phyloP scores from a whole-genome alignment of 164 flowering plant species.

The Stephania yunnanensis region DNA sequence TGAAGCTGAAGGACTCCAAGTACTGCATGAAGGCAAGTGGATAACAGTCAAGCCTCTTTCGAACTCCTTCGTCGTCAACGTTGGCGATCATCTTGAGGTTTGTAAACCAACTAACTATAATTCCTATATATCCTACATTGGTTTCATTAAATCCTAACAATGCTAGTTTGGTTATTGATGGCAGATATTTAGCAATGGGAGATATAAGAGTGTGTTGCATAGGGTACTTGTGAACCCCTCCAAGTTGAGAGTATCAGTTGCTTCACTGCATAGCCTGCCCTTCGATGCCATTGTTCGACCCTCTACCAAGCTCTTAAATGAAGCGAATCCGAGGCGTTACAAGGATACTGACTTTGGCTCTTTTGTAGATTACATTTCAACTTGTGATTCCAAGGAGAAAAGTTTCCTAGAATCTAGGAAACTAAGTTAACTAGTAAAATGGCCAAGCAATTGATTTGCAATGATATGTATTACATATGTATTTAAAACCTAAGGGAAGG shows the following conservation, averaged over 20 bases:
- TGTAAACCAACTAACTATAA: not conserved
- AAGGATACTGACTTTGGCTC: constrained; percentile 59
- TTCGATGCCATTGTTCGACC: constrained; percentile 40
- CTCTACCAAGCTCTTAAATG: constrained; percentile 40
- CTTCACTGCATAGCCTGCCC: constrained; percentile 68
- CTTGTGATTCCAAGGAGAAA: constrained; percentile 56
- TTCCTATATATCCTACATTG: not conserved
- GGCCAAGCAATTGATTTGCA: not conserved
- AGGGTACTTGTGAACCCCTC: constrained; percentile 56
- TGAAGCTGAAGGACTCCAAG: constrained; percentile 57
- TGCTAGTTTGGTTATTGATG: not conserved
- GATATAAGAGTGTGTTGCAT: constrained; percentile 78
- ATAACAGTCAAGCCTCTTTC: constrained; percentile 57
- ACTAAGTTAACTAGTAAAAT: constrained; percentile 24
- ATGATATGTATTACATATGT: not conserved
- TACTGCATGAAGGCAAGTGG: constrained; percentile 53
- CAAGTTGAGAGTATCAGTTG: constrained; percentile 54
- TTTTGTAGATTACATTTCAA: constrained; percentile 52
- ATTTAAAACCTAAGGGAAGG: not conserved
- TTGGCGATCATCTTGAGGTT: constrained; percentile 86
- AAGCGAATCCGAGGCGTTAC: constrained; percentile 57
- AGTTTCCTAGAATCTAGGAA: constrained; percentile 63
- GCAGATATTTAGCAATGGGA: constrained; percentile 91
- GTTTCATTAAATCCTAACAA: not conserved
- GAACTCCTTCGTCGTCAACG: constrained; percentile 64